Base-by-base conservation (phyloP, 225 moss, liverwort and hornwort genomes). In the Pleurozium schreberi region DNA sequence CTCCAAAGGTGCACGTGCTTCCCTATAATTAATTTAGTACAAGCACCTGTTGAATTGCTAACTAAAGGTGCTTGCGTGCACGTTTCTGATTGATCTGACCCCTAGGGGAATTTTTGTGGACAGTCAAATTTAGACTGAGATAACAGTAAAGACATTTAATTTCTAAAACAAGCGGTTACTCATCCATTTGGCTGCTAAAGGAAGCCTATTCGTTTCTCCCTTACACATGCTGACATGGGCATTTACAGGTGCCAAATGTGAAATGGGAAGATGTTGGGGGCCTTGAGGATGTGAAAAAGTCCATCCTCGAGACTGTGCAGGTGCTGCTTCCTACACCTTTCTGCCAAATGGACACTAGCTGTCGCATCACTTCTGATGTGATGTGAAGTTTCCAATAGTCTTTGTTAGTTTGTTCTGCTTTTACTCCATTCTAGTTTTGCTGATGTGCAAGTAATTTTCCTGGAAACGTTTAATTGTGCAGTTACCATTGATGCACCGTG, bases 181-280 rank as follows among this genome's bases (percentile, higher is more conserved):
- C 79, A 63, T 85, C 42, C 52, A 43, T 84, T 82, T 47, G 59
- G 66, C 42, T 63, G 58, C n/a, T 75, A 65, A 73, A 52, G 55
- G 62, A 81, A 85, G 47, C 69, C 85, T 82, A 36, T 67, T 80
- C 69, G 38, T 81, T 38, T 76, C 70, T 63, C 70, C 40, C 18
- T 65, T 71, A 15, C 49, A 60, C 84, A 22, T 89, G 76, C 85
- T 87, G 71, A 81, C 62, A 34, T 76, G n/a, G 27, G 27, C 85
- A 91, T 90, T 85, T 70, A 57, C 91, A 99, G 98, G 97, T 99
- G 89, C 98, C 98, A 77, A 99, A 99, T 89, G 98, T 99, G 87
- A 99, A 99, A 90, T 99, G 98, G 98, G 98, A 99, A 90, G 98
- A 99, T 93, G 97, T 99, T 85, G 98, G 98, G 57, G 98, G 98